Conservation (phyloP, 305 asterid genomes). For the Stenogyne calaminthoides region DNA sequence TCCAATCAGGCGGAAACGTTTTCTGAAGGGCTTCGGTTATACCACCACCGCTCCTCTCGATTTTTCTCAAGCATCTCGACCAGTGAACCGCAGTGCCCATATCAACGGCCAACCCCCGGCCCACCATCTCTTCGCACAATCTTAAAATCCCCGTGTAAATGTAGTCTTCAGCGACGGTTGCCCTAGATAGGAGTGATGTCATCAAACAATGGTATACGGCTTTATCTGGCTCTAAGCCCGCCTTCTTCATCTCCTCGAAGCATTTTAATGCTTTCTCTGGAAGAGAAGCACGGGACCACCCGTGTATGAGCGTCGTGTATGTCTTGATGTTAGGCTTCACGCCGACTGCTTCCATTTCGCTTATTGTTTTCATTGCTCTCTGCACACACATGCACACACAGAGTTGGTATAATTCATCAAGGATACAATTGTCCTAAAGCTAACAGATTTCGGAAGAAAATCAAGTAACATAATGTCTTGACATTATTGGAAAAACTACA, state of each 20-base stretch:
- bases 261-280: constrained; percentile 96
- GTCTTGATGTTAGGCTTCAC: constrained; percentile 86
- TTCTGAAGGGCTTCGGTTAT: constrained; percentile 90
- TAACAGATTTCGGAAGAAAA: background rate
- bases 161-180: constrained; percentile 80
- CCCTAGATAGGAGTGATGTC: constrained; percentile 88
- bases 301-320: constrained; percentile 88
- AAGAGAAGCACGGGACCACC: constrained; percentile 96
- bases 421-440: background rate
- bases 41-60: constrained; percentile 77
- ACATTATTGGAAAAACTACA: background rate
- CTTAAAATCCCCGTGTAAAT: constrained; percentile 56
- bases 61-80: constrained; percentile 80
- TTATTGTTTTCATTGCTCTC: constrained; percentile 74
- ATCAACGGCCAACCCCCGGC: constrained; percentile 60
- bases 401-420: background rate
- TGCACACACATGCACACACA: constrained; percentile 32
- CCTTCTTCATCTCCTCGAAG: constrained; percentile 81
- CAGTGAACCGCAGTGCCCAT: constrained; percentile 99
- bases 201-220: constrained; percentile 95
- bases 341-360: constrained; percentile 82
- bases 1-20: constrained; percentile 99
- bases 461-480: background rate
- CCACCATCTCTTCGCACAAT: constrained; percentile 79
- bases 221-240: constrained; percentile 75